Evolutionary conservation across 768 basidiomycete species (phyloP).

Genomic region (Pholiota microspora): DNA sequence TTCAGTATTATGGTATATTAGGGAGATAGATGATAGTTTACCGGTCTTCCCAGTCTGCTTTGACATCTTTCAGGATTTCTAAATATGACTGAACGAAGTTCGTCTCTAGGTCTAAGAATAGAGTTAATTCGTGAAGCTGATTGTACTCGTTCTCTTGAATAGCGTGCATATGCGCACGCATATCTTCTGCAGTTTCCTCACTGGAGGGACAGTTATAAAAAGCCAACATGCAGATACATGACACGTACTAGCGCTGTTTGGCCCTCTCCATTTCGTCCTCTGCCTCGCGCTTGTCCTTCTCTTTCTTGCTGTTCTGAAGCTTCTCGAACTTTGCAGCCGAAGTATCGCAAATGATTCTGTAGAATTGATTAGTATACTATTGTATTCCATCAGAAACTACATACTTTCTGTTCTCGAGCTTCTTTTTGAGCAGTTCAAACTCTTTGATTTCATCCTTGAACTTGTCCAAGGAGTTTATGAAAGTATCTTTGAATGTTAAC

Average conservation of each 20-base stretch:
- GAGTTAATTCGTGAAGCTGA: conserved; percentile 68
- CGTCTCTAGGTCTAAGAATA: conserved; percentile 71
- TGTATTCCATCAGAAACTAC: conserved; percentile 12
- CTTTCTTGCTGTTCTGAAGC: conserved; percentile 70
- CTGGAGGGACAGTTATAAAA: conserved; percentile 35
- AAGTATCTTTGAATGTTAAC: conserved; percentile 69
- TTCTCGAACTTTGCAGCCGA: conserved; percentile 70
- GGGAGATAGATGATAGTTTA: neutral
- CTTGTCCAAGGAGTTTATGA: conserved; percentile 60
- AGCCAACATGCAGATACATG: too few relatives aligned
- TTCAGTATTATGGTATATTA: neutral
- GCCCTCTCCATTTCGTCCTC: conserved; percentile 79
- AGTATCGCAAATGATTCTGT: conserved; percentile 48
- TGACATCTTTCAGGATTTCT: conserved; percentile 70
- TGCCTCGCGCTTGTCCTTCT: conserved; percentile 74
- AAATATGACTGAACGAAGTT: conserved; percentile 73
- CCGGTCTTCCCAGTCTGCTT: conserved; percentile 65
- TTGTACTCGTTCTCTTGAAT: conserved; percentile 79
- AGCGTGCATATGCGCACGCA: conserved; percentile 73
- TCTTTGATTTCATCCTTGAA: conserved; percentile 79
- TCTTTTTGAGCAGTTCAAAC: conserved; percentile 79
- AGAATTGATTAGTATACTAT: neutral
- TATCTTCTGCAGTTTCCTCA: conserved; percentile 84
- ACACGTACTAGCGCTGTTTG: conserved; percentile 68
- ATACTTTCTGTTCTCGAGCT: conserved; percentile 81